phyloP scores from a whole-genome alignment of 345 rosid species.

The Gossypium ekmanianum region DNA sequence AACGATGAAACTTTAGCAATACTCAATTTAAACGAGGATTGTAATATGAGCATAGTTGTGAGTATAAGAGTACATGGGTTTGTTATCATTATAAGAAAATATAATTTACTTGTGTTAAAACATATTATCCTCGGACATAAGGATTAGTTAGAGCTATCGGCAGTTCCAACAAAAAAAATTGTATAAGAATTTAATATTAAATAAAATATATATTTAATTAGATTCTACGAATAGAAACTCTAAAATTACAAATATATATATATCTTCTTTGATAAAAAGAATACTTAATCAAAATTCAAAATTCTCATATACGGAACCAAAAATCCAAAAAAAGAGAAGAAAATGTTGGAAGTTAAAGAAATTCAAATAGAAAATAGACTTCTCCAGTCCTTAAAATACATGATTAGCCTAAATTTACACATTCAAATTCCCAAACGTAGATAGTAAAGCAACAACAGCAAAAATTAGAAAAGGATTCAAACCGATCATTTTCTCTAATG shows the following conservation, averaged over 20 bases:
- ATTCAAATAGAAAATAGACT: not conserved
- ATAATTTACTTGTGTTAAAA: no score
- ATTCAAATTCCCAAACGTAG: not conserved
- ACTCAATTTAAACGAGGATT: no score
- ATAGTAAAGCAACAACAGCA: not conserved
- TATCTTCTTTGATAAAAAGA: no score
- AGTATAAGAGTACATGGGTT: rapidly evolving
- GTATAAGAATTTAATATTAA: no score
- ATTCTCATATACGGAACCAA: not conserved
- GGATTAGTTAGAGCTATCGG: rapidly evolving
- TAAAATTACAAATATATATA: no score
- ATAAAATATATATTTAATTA: no score
- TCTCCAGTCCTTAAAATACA: not conserved
- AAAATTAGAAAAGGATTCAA: not conserved
- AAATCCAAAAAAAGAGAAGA: no score
- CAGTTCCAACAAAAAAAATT: no score
- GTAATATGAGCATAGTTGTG: rapidly evolving
- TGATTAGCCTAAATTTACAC: not conserved
- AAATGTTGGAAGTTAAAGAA: not conserved
- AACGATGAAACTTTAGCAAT: no score
- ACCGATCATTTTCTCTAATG: not conserved
- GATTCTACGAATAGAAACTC: no score
- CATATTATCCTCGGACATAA: rapidly evolving
- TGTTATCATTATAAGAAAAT: rapidly evolving
- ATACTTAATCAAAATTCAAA: no score